Evolutionary conservation across 2,329 filamentous ascomycete species (phyloP), one percentile per base, ranked within the genome.

Genomic region (Neoascochyta sp.): DNA sequence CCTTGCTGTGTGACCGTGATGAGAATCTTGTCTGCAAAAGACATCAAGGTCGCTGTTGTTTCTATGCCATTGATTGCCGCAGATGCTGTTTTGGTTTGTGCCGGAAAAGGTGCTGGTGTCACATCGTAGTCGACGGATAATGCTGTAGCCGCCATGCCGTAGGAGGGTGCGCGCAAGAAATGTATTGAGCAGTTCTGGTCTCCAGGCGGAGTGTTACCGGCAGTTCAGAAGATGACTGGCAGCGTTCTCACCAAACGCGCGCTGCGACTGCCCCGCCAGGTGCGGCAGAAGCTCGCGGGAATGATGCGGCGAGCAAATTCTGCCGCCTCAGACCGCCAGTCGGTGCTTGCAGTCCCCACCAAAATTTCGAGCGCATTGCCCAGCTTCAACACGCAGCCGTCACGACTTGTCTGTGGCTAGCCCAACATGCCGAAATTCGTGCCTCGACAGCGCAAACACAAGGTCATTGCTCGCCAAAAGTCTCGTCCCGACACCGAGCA

Each of bases 11-110:
- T 86, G 37, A 96, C 75, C 1, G 88, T 95, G 41, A 98, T 70
- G 50, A 98, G 67, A 50, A 98, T 87, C 64, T 87, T 94, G 73
- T 96, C 92, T 7, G 81, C 74, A 64, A 96, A 96, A 50, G 73
- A 78, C 31, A 88, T 70, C 8, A 74, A 74, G 21, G 78, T 80
- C 18, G 86, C 81, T 44, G 87, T 79, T 1, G 92, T 96, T 19
- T 73, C 62, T 13, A 81, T 62, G 16, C 78, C 80, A 41, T 81
- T 78, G 39, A 95, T 77, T 3, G 70, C 57, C 3, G 81, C 81
- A 2, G 71, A 70, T 5, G 52, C 32, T 16, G 53, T 52, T 27
- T 74, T 80, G 3, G 77, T 81, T 8, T 68, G 65, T 3, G 80
- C 83, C 10, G 86, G 85, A 51, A 86, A 95, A 0, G 76, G 66